A percentile compares a stretch with the other conserved stretches of the same genome.
These are phyloP conservation scores for Vicia villosa DNA, from an alignment of 306 rosid species.

Conservation along the genomic window DNA sequence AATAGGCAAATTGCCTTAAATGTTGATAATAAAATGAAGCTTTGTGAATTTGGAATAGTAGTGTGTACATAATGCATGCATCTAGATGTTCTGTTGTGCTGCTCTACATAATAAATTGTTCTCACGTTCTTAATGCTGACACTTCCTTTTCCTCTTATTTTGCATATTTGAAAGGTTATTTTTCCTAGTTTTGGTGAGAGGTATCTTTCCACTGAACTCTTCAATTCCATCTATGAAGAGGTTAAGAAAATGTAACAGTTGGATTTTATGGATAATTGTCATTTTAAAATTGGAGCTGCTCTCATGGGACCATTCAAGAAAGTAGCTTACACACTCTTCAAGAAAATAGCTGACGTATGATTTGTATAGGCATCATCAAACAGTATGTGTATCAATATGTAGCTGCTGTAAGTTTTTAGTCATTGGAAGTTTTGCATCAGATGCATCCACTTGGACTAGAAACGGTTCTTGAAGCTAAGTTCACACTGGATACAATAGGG, in stretches of 20 bases:
- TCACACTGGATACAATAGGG: constrained; percentile 16
- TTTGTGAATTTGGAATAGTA: constrained; percentile 1
- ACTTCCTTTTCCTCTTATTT: constrained; percentile 7
- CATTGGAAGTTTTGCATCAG: constrained; percentile 33
- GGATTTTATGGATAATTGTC: constrained; percentile 15
- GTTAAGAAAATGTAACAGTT: constrained; percentile 56
- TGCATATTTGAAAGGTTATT: constrained; percentile 56
- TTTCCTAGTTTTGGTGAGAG: constrained; percentile 97
- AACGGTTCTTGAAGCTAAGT: constrained; percentile 30
- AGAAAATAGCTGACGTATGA: constrained; percentile 32
- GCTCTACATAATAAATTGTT: constrained; percentile 17
- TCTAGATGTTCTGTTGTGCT: constrained; percentile 12
- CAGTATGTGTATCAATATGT: constrained; percentile 4
- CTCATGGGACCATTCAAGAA: constrained; percentile 27
- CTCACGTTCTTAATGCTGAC: constrained; percentile 8
- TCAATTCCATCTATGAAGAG: constrained; percentile 74
- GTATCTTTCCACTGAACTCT: constrained; percentile 77
- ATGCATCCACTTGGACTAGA: constrained; percentile 29
- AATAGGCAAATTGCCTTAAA: not conserved
- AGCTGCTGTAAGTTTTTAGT: not conserved
- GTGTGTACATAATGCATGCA: constrained; percentile 4
- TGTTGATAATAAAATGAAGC: not conserved
- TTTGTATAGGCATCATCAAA: constrained; percentile 44
- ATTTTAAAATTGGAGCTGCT: constrained; percentile 37
- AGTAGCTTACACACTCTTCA: too few relatives aligned